phyloP scores from a whole-genome alignment of 805 yeast species.

The Myxozyma sirexii region DNA sequence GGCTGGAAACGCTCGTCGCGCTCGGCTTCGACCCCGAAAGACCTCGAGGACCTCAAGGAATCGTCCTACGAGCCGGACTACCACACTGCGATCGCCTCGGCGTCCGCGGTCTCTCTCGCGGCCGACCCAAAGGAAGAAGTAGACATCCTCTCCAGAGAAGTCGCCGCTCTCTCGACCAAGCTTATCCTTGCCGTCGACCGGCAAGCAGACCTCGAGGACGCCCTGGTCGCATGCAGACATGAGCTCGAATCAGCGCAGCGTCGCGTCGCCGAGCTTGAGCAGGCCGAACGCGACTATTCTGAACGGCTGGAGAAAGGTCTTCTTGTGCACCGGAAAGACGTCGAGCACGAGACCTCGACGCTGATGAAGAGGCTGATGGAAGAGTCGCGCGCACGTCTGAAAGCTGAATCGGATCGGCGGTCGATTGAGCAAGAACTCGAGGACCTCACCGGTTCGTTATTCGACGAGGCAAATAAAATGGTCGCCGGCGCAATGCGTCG shows the following conservation, averaged over 20 bases:
- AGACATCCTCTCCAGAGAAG: conserved; percentile 28
- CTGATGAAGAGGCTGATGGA: conserved; percentile 43
- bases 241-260: conserved; percentile 20
- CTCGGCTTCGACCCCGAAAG: not conserved
- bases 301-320: conserved; percentile 23
- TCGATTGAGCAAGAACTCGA: conserved; percentile 73
- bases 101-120: conserved; percentile 10
- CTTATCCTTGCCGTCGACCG: conserved; percentile 37
- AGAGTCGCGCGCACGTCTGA: conserved; percentile 42
- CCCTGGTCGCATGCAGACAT: conserved; percentile 28
- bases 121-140: conserved; percentile 26
- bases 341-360: conserved; percentile 37
- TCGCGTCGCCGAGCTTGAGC: conserved; percentile 29
- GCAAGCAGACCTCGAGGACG: conserved; percentile 38
- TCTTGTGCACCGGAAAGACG: conserved; percentile 41
- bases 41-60: not conserved
- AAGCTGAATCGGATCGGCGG: conserved; percentile 62
- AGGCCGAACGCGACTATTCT: conserved; percentile 11
- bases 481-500: conserved; percentile 75
- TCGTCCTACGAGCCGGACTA: not conserved
- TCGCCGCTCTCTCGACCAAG: conserved; percentile 36
- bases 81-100: conserved; percentile 1
- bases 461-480: conserved; percentile 83
- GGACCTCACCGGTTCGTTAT: conserved; percentile 73
- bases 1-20: conserved; percentile 1